Evolutionary conservation across 2,329 filamentous ascomycete species (phyloP).

Genomic region (Trichoderma aggressivum): DNA sequence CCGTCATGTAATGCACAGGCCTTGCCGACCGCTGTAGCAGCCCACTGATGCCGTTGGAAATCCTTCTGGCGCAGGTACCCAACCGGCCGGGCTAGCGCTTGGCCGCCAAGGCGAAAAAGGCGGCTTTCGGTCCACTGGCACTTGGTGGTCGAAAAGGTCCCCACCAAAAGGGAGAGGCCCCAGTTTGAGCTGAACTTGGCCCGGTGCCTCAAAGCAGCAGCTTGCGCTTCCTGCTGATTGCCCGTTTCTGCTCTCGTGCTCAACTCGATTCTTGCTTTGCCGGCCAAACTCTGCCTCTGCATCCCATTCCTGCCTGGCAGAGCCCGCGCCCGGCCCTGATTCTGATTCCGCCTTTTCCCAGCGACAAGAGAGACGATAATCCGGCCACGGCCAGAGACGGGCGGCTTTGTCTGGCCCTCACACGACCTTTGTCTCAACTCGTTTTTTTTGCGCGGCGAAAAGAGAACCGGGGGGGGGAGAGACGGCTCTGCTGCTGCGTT

Average conservation of each 20-base stretch:
- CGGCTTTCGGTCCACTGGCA: not conserved
- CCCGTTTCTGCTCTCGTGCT: slow-evolving; percentile 14
- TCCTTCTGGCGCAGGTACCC: not conserved
- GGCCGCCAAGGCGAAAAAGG: slow-evolving; percentile 3
- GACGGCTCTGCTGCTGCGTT: not conserved
- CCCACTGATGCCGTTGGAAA: not conserved
- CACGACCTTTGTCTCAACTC: not conserved
- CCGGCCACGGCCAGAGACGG: not conserved
- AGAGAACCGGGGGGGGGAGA: not conserved
- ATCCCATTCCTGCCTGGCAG: slow-evolving; percentile 1
- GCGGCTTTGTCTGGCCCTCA: not conserved
- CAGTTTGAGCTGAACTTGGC: not conserved
- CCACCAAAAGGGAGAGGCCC: not conserved
- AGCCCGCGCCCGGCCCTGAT: not conserved
- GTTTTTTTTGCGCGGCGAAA: not conserved
- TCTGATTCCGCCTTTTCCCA: no score
- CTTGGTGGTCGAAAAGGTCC: no score
- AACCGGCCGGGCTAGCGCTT: not conserved
- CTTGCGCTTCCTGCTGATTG: slow-evolving; percentile 5
- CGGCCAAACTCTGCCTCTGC: slow-evolving; percentile 9
- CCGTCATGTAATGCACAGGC: not conserved
- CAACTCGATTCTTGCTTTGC: slow-evolving; percentile 2
- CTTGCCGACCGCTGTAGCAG: not conserved
- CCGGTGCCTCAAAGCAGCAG: slow-evolving; percentile 1
- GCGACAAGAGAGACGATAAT: no score